These are phyloP conservation scores for Handroanthus guayacan DNA, from an alignment of 257 asterid species.

Conservation along the genomic window DNA sequence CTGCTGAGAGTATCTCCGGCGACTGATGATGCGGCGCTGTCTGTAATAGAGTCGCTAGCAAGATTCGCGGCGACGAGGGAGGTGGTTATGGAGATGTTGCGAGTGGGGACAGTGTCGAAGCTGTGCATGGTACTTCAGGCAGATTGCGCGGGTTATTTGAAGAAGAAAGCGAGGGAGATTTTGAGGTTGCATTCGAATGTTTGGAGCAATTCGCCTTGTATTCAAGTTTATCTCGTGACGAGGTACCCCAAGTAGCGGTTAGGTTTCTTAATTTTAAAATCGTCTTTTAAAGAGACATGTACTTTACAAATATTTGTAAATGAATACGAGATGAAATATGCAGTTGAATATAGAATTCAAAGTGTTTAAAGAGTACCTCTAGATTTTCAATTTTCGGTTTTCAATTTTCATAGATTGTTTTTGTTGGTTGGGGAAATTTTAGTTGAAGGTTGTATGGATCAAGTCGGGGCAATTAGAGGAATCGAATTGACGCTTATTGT, in stretches of 20 bases:
- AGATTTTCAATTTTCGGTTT: too few species aligned
- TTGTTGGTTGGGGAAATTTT: too few species aligned
- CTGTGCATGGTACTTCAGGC: slow-evolving; percentile 84
- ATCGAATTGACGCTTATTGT: too few species aligned
- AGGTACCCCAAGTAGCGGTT: slow-evolving; percentile 44
- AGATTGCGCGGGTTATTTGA: slow-evolving; percentile 58
- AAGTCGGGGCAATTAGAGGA: too few species aligned
- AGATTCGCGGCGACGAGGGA: slow-evolving; percentile 63
- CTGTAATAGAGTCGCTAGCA: slow-evolving; percentile 53
- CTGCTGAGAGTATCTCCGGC: slow-evolving; percentile 58
- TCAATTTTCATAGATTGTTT: too few species aligned
- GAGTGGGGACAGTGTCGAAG: slow-evolving; percentile 78
- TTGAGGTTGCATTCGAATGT: slow-evolving; percentile 65
- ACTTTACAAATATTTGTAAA: too few species aligned
- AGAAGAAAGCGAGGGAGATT: slow-evolving; percentile 70
- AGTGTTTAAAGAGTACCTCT: too few species aligned
- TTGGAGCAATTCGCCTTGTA: slow-evolving; percentile 82
- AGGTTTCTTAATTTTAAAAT: too few species aligned
- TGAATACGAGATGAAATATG: too few species aligned
- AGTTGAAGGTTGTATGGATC: too few species aligned
- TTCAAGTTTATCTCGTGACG: slow-evolving; percentile 67
- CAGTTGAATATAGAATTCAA: too few species aligned
- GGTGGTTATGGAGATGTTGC: slow-evolving; percentile 77
- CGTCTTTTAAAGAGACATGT: too few species aligned
- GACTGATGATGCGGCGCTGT: slow-evolving; percentile 57